A percentile compares a stretch with the other conserved stretches of the same genome.
Conservation (phyloP, 345 rosid genomes). For the Microcos paniculata region DNA sequence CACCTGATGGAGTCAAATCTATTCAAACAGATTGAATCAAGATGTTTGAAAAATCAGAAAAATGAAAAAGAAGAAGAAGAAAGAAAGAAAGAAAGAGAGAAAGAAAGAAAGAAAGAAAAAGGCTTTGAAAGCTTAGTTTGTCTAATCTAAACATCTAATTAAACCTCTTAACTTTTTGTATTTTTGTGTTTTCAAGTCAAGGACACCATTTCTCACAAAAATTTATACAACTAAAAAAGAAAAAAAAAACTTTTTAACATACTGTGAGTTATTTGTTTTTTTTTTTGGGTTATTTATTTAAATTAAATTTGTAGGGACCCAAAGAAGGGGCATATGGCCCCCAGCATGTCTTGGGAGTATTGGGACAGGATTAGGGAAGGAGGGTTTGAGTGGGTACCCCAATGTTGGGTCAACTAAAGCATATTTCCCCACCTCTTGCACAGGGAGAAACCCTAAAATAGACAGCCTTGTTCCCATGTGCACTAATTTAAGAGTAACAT, state of each 20-base stretch:
- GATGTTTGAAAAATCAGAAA: not conserved
- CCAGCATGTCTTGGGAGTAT: constrained; percentile 60
- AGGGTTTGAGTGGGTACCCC: constrained; percentile 37
- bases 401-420: constrained; percentile 60
- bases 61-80: not conserved
- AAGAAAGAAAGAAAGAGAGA: not conserved
- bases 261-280: too few relatives aligned
- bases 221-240: too few relatives aligned
- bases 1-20: not conserved
- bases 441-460: constrained; percentile 45
- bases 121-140: not conserved
- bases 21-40: constrained; percentile 1
- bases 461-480: constrained; percentile 92
- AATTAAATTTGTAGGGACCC: constrained; percentile 22
- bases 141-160: constrained; percentile 6
- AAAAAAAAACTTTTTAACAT: not conserved
- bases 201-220: not conserved
- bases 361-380: constrained; percentile 67
- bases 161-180: not conserved
- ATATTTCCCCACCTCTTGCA: constrained; percentile 60
- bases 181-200: constrained; percentile 6
- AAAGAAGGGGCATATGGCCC: constrained; percentile 47
- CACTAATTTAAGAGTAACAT: constrained; percentile 65
- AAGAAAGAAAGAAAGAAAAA: not conserved
- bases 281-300: constrained; percentile 14